Conservation (phyloP, 2,329 filamentous ascomycete genomes). For the Cryoendolithus antarcticus region DNA sequence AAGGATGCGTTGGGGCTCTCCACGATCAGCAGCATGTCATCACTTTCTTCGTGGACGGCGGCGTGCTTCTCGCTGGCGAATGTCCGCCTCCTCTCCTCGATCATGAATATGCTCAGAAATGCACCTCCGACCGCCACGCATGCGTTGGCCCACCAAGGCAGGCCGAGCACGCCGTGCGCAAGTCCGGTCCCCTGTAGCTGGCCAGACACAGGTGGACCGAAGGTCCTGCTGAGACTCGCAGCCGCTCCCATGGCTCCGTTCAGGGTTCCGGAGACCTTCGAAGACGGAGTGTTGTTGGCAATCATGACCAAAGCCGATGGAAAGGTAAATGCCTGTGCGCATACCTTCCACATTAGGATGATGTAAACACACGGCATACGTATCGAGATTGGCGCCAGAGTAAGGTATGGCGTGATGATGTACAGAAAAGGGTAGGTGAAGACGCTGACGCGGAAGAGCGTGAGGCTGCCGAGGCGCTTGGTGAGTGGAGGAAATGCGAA, state of each 20-base stretch:
- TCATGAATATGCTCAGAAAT: conserved; percentile 60
- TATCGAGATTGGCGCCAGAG: conserved; percentile 61
- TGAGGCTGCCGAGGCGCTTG: conserved; percentile 61
- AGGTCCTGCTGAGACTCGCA: conserved; percentile 75
- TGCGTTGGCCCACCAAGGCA: conserved; percentile 88
- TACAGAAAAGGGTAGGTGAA: conserved; percentile 80
- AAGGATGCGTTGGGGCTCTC: conserved; percentile 15
- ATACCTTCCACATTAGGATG: conserved; percentile 82
- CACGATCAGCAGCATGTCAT: conserved; percentile 8
- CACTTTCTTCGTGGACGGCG: conserved; percentile 7
- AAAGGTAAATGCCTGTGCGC: conserved; percentile 80
- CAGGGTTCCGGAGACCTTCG: conserved; percentile 75
- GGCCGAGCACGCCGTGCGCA: conserved; percentile 66
- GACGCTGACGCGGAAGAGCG: conserved; percentile 70
- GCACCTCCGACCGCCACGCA: conserved; percentile 64
- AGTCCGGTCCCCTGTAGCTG: conserved; percentile 72
- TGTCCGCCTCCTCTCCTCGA: conserved; percentile 19
- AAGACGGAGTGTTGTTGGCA: conserved; percentile 75
- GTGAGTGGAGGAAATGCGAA: conserved; percentile 72
- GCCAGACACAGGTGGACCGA: conserved; percentile 81
- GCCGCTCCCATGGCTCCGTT: conserved; percentile 88
- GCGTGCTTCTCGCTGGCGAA: conserved; percentile 17
- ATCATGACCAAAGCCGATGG: conserved; percentile 82
- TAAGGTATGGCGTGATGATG: conserved; percentile 75
- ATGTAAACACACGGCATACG: conserved; percentile 65